A percentile compares a stretch with the other conserved stretches of the same genome.
Evolutionary conservation across 345 rosid genomes (phyloP).

Genomic region (Excoecaria agallocha): DNA sequence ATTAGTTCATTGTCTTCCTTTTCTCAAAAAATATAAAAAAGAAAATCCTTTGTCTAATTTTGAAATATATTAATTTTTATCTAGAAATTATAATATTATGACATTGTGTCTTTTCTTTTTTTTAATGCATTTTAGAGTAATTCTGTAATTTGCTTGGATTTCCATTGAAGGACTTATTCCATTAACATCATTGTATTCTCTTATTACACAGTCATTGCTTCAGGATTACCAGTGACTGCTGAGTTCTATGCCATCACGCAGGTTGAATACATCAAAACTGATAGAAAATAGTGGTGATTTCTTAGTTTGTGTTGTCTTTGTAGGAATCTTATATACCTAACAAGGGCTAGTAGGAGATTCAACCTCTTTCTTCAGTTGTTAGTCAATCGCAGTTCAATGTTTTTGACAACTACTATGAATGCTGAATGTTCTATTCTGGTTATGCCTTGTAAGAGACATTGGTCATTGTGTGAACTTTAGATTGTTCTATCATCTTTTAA

Average conservation of each 20-base stretch:
- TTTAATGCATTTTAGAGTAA: constrained; percentile 4
- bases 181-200: constrained; percentile 32
- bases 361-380: neutral
- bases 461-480: neutral
- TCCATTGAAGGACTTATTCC: constrained; percentile 29
- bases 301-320: constrained; percentile 6
- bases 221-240: constrained; percentile 99
- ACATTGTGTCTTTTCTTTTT: neutral
- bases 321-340: neutral
- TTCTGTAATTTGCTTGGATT: constrained; percentile 16
- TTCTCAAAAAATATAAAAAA: too few species aligned
- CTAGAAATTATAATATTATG: neutral
- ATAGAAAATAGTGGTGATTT: constrained; percentile 86
- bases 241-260: constrained; percentile 97
- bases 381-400: neutral
- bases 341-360: neutral
- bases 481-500: neutral
- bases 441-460: neutral
- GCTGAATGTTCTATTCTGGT: neutral
- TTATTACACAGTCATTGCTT: constrained; percentile 90
- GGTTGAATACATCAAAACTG: constrained; percentile 91
- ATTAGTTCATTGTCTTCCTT: neutral
- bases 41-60: too few species aligned
- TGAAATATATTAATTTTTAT: neutral
- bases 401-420: neutral